These are phyloP conservation scores for Camelina sativa DNA, from an alignment of 345 rosid genomes.

Conservation along the genomic window DNA sequence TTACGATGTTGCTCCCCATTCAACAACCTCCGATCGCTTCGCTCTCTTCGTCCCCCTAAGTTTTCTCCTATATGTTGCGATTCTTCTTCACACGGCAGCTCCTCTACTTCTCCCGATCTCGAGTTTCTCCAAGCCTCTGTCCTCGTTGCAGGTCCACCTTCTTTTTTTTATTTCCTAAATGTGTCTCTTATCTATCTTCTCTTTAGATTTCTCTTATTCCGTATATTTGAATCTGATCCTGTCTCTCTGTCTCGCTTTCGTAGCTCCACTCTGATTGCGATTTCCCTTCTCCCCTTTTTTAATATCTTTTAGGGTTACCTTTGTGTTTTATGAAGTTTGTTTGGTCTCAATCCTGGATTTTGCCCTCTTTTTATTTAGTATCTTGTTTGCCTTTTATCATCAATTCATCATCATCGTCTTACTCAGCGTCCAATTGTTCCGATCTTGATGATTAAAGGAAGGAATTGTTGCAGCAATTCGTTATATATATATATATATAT, in stretches of 20 bases:
- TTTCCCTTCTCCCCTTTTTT: too few relatives aligned
- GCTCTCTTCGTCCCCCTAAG: constrained; percentile 33
- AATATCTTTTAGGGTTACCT: too few relatives aligned
- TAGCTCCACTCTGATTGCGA: too few relatives aligned
- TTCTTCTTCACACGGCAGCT: constrained; percentile 54
- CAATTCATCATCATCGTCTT: not conserved
- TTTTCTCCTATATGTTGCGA: constrained; percentile 52
- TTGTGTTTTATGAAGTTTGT: too few relatives aligned
- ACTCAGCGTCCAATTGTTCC: not conserved
- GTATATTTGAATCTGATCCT: not conserved
- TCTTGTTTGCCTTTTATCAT: not conserved
- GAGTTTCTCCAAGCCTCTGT: constrained; percentile 77
- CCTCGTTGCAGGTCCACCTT: constrained; percentile 67
- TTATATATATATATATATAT: too few relatives aligned
- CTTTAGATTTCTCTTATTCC: constrained; percentile 1
- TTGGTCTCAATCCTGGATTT: not conserved
- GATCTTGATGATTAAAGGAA: not conserved
- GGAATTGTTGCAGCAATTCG: too few relatives aligned
- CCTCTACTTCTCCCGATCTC: constrained; percentile 49
- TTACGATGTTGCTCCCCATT: constrained; percentile 43
- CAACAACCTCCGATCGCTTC: constrained; percentile 28
- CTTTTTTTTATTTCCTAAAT: not conserved
- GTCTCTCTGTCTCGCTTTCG: not conserved
- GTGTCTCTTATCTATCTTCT: not conserved
- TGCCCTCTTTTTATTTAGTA: not conserved